These are phyloP conservation scores for Aquilaria agallochum DNA, from an alignment of 441 rosid genomes.

Conservation along the genomic window DNA sequence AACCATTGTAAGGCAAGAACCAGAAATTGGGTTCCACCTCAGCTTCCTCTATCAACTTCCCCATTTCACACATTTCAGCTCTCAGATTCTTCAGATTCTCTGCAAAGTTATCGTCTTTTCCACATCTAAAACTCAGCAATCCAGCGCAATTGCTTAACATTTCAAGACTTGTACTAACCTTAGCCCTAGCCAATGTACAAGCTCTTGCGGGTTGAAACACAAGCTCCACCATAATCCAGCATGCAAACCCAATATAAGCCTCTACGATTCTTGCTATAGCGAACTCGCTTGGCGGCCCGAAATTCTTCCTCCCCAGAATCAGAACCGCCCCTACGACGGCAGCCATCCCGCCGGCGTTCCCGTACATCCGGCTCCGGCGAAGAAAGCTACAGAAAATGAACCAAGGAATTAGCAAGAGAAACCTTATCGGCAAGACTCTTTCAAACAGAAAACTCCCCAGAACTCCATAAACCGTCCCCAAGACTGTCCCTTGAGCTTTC, in stretches of 20 bases:
- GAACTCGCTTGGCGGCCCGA: slow-evolving; percentile 71
- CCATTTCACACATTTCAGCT: slow-evolving; percentile 36
- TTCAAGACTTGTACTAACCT: slow-evolving; percentile 43
- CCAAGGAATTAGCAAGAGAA: slow-evolving; percentile 85
- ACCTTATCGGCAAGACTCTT: slow-evolving; percentile 53
- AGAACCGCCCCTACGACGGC: slow-evolving; percentile 78
- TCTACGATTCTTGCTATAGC: slow-evolving; percentile 82
- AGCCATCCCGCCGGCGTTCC: slow-evolving; percentile 83
- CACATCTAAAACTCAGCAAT: slow-evolving; percentile 30
- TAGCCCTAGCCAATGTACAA: slow-evolving; percentile 52
- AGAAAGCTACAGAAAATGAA: slow-evolving; percentile 63
- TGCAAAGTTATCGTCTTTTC: slow-evolving; percentile 19
- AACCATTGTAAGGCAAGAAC: slow-evolving; percentile 63
- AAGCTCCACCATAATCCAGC: slow-evolving; percentile 61
- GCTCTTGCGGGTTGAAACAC: slow-evolving; percentile 64
- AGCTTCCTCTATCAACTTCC: slow-evolving; percentile 63
- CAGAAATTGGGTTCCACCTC: slow-evolving; percentile 80
- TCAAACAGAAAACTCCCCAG: slow-evolving; percentile 71
- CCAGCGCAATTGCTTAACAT: slow-evolving; percentile 37
- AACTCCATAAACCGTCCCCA: slow-evolving; percentile 85
- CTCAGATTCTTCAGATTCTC: slow-evolving; percentile 48
- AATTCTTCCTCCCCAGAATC: slow-evolving; percentile 67
- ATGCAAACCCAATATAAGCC: slow-evolving; percentile 73
- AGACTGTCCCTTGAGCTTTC: slow-evolving; percentile 91
- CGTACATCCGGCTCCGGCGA: slow-evolving; percentile 65